phyloP scores from a whole-genome alignment of 345 rosid genomes.

The Euclidium syriacum region DNA sequence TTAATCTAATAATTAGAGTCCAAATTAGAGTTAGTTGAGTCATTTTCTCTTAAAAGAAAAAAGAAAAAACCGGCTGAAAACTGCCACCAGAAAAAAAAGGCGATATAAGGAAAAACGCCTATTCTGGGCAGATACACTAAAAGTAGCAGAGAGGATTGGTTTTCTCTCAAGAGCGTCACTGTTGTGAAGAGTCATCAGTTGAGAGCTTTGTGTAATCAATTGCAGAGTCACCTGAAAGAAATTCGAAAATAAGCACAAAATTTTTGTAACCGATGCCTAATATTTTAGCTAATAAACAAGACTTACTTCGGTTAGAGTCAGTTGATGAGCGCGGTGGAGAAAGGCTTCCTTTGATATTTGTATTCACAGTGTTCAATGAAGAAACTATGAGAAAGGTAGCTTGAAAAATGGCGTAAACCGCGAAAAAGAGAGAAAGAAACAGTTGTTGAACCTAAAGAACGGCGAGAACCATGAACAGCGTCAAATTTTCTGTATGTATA shows the following conservation, averaged over 20 bases:
- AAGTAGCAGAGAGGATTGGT: constrained; percentile 12
- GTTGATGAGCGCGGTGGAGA: constrained; percentile 39
- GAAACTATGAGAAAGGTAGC: neutral
- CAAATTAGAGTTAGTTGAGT: too few relatives aligned
- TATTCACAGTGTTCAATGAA: constrained; percentile 3
- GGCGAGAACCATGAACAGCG: constrained; percentile 60
- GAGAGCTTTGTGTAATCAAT: constrained; percentile 44
- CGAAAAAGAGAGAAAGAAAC: neutral
- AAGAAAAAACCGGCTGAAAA: constrained; percentile 21
- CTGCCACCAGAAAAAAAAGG: constrained; percentile 23
- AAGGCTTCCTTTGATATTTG: constrained; percentile 39
- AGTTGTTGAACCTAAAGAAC: constrained; percentile 42
- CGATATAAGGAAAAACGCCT: too few relatives aligned
- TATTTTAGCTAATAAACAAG: neutral
- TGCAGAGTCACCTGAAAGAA: constrained; percentile 56
- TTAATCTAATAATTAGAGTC: too few relatives aligned
- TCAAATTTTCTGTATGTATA: constrained; percentile 87
- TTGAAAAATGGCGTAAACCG: neutral
- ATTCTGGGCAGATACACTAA: constrained; percentile 24
- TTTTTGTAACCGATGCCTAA: neutral
- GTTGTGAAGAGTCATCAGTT: constrained; percentile 20
- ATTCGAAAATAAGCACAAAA: neutral
- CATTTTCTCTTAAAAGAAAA: too few relatives aligned
- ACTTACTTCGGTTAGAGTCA: constrained; percentile 48
- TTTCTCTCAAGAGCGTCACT: neutral